Percentiles rank a stretch among this genome's conserved stretches.
phyloP scores from a whole-genome alignment of 768 basidiomycete species.

The Russula olivacea region DNA sequence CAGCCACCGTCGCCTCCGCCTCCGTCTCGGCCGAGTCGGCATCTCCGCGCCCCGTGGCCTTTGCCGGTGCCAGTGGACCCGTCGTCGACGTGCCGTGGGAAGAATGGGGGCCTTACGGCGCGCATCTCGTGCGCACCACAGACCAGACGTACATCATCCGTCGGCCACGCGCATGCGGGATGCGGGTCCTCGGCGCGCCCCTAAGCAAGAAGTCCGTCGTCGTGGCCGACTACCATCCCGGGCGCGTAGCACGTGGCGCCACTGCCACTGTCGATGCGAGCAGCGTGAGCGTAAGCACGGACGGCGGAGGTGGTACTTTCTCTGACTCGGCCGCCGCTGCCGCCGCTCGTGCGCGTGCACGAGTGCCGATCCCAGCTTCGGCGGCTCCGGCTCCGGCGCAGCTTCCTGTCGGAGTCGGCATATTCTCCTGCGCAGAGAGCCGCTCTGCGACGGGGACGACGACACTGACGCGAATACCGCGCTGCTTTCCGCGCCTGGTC shows the following conservation, averaged over 20 bases:
- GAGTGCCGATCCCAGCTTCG: too few relatives aligned
- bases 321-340: background rate
- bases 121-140: conserved; percentile 6
- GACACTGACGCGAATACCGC: background rate
- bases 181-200: conserved; percentile 15
- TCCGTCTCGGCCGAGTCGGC: background rate
- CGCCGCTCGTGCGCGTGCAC: background rate
- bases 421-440: background rate
- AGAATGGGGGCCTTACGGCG: conserved; percentile 12
- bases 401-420: background rate
- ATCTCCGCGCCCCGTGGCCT: background rate
- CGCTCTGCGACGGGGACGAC: too few relatives aligned
- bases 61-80: background rate
- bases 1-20: too few relatives aligned
- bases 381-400: background rate
- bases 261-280: background rate
- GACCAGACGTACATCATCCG: conserved; percentile 11
- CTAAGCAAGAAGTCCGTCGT: background rate
- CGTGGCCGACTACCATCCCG: conserved; percentile 13
- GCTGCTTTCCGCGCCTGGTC: background rate
- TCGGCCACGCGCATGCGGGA: conserved; percentile 8
- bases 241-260: conserved; percentile 8
- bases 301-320: too few relatives aligned
- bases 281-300: too few relatives aligned
- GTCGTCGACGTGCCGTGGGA: conserved; percentile 11